phyloP scores from a whole-genome alignment of 129 eudicot genomes.

The Solidago caesia region DNA sequence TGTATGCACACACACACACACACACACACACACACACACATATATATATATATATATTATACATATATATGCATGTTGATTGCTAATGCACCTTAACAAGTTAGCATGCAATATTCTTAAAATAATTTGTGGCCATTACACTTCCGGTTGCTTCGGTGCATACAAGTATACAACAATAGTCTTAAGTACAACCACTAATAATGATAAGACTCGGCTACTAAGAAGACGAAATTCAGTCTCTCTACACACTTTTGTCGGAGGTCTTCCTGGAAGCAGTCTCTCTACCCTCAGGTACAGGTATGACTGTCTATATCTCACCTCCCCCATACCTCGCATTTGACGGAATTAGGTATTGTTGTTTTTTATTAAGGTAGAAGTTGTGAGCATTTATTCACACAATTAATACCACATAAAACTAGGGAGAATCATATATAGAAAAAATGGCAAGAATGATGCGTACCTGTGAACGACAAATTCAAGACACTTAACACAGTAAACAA shows the following conservation, averaged over 20 bases:
- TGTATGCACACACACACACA: too few relatives aligned
- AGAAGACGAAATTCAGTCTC: background rate
- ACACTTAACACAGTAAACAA: slow-evolving; percentile 57
- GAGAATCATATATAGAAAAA: background rate
- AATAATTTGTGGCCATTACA: too few relatives aligned
- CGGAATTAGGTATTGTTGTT: background rate
- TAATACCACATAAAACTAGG: background rate
- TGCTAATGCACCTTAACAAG: background rate
- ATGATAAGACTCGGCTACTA: background rate
- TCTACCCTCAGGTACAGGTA: background rate
- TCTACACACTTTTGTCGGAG: background rate
- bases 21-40: too few relatives aligned
- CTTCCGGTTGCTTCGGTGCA: too few relatives aligned
- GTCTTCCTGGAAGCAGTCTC: too few relatives aligned
- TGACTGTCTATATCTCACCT: background rate
- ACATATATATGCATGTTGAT: background rate
- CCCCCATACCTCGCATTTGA: background rate
- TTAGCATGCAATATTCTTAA: background rate
- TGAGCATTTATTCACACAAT: background rate
- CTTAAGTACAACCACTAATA: slow-evolving; percentile 6
- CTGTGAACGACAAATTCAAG: slow-evolving; percentile 48
- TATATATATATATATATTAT: too few relatives aligned
- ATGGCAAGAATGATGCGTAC: slow-evolving; percentile 35
- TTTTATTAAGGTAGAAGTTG: background rate
- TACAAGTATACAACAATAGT: too few relatives aligned